Percentiles rank a stretch among this genome's conserved stretches.
Evolutionary conservation across 2,329 filamentous ascomycete species (phyloP).

Genomic region (Hymenoscyphus albidus): DNA sequence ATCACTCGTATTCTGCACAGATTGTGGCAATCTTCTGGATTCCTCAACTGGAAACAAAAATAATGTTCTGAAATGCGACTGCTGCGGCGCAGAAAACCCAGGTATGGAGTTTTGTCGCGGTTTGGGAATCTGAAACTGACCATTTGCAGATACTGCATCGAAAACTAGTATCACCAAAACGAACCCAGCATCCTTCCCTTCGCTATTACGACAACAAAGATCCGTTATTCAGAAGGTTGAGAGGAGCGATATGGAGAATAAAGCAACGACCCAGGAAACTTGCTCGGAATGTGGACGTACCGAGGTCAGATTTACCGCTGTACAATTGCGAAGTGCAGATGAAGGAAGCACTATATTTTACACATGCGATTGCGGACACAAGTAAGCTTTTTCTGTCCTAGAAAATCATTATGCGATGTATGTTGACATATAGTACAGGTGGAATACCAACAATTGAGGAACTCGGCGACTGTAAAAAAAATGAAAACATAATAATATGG

Average conservation of each 20-base stretch:
- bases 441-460: constrained; percentile 38
- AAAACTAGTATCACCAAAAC: constrained; percentile 77
- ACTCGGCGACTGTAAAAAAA: neutral
- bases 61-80: constrained; percentile 74
- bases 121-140: neutral
- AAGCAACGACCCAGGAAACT: constrained; percentile 62
- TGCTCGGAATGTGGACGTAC: constrained; percentile 79
- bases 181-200: constrained; percentile 89
- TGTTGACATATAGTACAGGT: constrained; percentile 29
- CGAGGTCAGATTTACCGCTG: constrained; percentile 79
- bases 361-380: constrained; percentile 80
- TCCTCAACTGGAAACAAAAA: constrained; percentile 72
- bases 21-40: constrained; percentile 87
- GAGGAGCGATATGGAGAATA: constrained; percentile 71
- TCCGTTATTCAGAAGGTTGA: constrained; percentile 83
- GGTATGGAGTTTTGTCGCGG: constrained; percentile 48
- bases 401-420: neutral
- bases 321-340: constrained; percentile 87
- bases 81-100: constrained; percentile 81
- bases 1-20: constrained; percentile 86
- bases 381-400: constrained; percentile 49
- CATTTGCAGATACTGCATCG: constrained; percentile 57
- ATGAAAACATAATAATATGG: neutral
- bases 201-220: constrained; percentile 75
- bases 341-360: constrained; percentile 94